Evolutionary conservation across 495 filamentous ascomycete genomes (phyloP).

Genomic region (Hyaloscypha hepaticicola): DNA sequence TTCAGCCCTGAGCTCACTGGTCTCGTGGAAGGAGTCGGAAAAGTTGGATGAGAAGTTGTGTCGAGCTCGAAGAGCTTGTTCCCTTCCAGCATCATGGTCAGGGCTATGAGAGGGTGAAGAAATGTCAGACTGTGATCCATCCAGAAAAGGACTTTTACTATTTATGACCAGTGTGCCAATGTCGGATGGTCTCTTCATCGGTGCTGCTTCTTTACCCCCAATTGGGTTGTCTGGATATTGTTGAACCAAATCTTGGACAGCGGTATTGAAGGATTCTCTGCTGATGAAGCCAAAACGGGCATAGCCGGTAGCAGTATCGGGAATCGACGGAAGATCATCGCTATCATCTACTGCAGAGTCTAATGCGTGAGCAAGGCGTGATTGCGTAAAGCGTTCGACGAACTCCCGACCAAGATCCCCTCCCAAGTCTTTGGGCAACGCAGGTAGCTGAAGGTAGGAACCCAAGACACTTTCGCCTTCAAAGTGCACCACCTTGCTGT

Average conservation of each 20-base stretch:
- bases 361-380: neutral
- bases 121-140: neutral
- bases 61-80: neutral
- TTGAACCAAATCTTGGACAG: constrained; percentile 23
- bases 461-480: neutral
- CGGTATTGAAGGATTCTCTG: constrained; percentile 20
- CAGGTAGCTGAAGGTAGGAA: neutral
- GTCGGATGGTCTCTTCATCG: neutral
- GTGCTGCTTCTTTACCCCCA: constrained; percentile 17
- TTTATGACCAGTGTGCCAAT: neutral
- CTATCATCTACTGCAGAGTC: constrained; percentile 10
- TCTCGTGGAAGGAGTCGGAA: constrained; percentile 4
- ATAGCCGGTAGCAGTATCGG: constrained; percentile 13
- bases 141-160: neutral
- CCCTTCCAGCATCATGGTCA: neutral
- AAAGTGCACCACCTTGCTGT: neutral
- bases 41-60: neutral
- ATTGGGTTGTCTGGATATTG: constrained; percentile 24
- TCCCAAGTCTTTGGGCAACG: neutral
- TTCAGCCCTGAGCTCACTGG: neutral
- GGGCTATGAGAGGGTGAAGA: neutral
- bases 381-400: neutral
- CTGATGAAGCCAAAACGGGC: constrained; percentile 11
- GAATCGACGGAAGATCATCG: constrained; percentile 5
- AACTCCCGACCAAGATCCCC: neutral